A percentile compares a stretch with the other conserved stretches of the same genome.
phyloP scores from a whole-genome alignment of 1,139 yeast genomes.

The Candida sanyaensis region DNA sequence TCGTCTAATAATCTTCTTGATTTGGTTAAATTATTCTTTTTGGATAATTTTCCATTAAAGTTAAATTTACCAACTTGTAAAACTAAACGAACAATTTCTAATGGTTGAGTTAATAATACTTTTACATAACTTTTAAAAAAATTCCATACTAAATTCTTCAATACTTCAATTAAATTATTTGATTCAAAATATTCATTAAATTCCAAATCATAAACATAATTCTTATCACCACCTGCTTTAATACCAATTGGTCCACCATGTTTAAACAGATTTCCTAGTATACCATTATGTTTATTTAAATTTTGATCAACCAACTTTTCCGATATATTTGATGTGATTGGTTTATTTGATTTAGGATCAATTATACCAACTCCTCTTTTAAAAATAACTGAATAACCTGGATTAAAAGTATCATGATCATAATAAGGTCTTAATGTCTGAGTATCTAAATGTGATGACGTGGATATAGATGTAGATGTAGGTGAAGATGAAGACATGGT shows the following conservation, averaged over 20 bases:
- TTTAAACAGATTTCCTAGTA: conserved; percentile 13
- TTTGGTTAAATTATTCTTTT: conserved; percentile 7
- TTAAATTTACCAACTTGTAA: conserved; percentile 75
- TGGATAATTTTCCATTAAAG: conserved; percentile 15
- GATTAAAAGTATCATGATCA: conserved; percentile 67
- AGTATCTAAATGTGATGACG: conserved; percentile 11
- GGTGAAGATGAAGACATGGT: neutral
- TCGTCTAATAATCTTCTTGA: conserved; percentile 14
- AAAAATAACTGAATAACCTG: conserved; percentile 63
- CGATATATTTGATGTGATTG: conserved; percentile 30
- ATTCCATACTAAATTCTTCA: conserved; percentile 56
- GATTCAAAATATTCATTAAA: conserved; percentile 66
- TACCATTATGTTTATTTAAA: conserved; percentile 14
- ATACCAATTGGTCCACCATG: conserved; percentile 23
- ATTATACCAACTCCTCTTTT: conserved; percentile 63
- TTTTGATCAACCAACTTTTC: conserved; percentile 18
- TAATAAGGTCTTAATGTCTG: conserved; percentile 64
- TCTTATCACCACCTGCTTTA: conserved; percentile 30
- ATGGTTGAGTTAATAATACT: conserved; percentile 78
- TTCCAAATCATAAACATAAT: conserved; percentile 64
- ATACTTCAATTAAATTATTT: conserved; percentile 54
- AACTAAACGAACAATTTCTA: conserved; percentile 78
- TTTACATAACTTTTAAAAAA: conserved; percentile 69
- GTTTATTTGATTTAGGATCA: conserved; percentile 38
- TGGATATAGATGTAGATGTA: too few species aligned